Conservation (phyloP, 129 eudicot genomes). For the Pseudognaphalium luteoalbum region DNA sequence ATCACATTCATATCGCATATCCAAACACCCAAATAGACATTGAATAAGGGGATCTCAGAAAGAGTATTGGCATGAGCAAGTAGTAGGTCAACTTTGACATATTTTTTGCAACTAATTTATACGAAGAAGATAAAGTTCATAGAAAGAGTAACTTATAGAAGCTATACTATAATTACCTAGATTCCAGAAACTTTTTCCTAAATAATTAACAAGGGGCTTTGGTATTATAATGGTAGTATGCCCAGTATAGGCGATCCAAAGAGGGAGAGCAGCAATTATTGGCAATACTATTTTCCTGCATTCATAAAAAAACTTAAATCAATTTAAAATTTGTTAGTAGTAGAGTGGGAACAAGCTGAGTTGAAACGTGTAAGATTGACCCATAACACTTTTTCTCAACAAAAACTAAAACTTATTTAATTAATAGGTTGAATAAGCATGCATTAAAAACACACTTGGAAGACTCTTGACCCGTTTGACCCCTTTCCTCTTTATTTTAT, state of each 20-base stretch:
- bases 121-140: constrained; percentile 5
- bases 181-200: constrained; percentile 76
- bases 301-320: constrained; percentile 34
- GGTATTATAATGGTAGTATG: constrained; percentile 92
- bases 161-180: constrained; percentile 48
- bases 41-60: background rate
- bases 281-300: constrained; percentile 87
- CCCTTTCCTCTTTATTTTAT: too few relatives aligned
- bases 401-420: too few relatives aligned
- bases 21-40: background rate
- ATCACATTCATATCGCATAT: background rate
- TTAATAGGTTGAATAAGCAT: too few relatives aligned
- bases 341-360: too few relatives aligned
- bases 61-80: constrained; percentile 17
- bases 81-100: background rate
- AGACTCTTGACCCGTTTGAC: too few relatives aligned
- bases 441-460: too few relatives aligned
- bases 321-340: constrained; percentile 6
- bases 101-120: constrained; percentile 5
- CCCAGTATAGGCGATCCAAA: constrained; percentile 98
- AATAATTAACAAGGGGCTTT: constrained; percentile 80
- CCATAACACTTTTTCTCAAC: too few relatives aligned
- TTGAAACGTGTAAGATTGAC: too few relatives aligned
- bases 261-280: constrained; percentile 89
- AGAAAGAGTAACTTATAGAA: background rate